Percentiles rank a stretch among this genome's conserved stretches.
These are phyloP conservation scores for Abortiporus biennis DNA, from an alignment of 1,284 basidiomycete genomes.

Conservation along the genomic window DNA sequence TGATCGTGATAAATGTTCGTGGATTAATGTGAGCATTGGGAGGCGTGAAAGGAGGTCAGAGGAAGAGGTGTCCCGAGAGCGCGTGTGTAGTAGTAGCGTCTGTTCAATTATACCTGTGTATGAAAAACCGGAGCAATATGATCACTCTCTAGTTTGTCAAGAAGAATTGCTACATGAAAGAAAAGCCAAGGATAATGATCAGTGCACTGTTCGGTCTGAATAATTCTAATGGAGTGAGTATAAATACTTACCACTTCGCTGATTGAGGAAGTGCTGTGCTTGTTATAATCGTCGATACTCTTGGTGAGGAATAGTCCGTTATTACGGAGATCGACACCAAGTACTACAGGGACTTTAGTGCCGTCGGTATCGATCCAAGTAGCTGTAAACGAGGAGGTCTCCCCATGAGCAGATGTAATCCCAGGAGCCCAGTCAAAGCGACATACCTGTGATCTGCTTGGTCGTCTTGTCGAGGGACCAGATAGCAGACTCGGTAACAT, in stretches of 20 bases:
- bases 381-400: constrained; percentile 9
- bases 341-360: constrained; percentile 10
- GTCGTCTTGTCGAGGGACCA: constrained; percentile 17
- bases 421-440: background rate
- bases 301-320: constrained; percentile 15
- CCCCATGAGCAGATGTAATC: background rate
- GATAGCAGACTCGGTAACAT: constrained; percentile 17
- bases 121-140: too few species aligned
- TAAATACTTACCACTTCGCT: constrained; percentile 10
- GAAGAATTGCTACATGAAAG: constrained; percentile 8
- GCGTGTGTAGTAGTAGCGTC: too few species aligned
- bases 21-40: too few species aligned
- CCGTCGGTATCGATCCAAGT: constrained; percentile 20
- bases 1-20: too few species aligned
- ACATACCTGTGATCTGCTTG: constrained; percentile 16
- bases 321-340: constrained; percentile 10
- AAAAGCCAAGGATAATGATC: too few species aligned
- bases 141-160: too few species aligned
- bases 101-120: too few species aligned
- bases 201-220: too few species aligned
- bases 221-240: too few species aligned
- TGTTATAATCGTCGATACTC: constrained; percentile 14
- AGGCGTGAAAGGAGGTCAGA: too few species aligned
- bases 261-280: background rate
- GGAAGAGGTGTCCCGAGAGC: too few species aligned